phyloP scores from a whole-genome alignment of 345 rosid species.

The Citrus sp. region DNA sequence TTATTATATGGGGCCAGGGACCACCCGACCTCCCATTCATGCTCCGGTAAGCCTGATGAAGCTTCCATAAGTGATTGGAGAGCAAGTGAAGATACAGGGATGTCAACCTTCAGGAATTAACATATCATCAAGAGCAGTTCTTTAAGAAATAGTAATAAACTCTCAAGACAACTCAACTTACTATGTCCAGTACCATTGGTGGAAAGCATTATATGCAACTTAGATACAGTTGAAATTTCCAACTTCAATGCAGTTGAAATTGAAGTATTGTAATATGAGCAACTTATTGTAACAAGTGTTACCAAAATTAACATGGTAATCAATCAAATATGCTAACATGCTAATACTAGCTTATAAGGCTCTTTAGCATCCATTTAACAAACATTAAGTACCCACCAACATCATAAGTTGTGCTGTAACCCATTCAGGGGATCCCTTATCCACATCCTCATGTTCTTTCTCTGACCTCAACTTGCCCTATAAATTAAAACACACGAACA shows the following conservation, averaged over 20 bases:
- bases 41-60: conserved; percentile 61
- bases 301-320: not conserved
- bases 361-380: not conserved
- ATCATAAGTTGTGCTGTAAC: conserved; percentile 48
- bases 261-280: not conserved
- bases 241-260: not conserved
- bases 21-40: conserved; percentile 97
- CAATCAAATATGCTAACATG: not conserved
- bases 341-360: not conserved
- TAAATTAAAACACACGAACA: conserved; percentile 16
- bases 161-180: not conserved
- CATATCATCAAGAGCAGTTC: not conserved
- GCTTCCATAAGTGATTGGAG: conserved; percentile 72
- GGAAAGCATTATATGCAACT: not conserved
- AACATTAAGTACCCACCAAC: conserved; percentile 43
- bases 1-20: conserved; percentile 57
- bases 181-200: not conserved
- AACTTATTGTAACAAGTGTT: not conserved
- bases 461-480: conserved; percentile 39
- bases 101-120: conserved; percentile 61
- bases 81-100: conserved; percentile 65
- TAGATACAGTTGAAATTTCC: not conserved
- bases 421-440: conserved; percentile 46
- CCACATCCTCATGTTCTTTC: conserved; percentile 16
- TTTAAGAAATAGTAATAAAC: not conserved